Evolutionary conservation across 805 yeast species (phyloP), one percentile per base, ranked within the genome.

Genomic region (Yarrowia sp.): DNA sequence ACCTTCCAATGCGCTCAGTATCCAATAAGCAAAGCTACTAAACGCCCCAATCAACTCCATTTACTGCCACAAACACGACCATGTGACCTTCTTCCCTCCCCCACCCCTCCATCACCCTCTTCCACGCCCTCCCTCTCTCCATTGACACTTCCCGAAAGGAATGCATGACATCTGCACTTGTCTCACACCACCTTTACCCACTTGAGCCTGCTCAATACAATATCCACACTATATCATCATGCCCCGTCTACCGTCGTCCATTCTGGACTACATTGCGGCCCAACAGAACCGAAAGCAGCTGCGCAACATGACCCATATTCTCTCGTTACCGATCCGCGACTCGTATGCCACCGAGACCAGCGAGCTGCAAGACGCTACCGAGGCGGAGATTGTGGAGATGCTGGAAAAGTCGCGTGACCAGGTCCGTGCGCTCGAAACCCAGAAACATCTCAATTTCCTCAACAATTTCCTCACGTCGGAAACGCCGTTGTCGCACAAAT

Each of bases 401-500:
- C 59, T 50, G 45, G 63, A 43, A 16, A 65, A 55, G 12, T 52
- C 66, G 1, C 65, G 52, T 2, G 46, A 59, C 16, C 52, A 59
- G 19, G 52, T 35, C 19, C 64, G 32, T 1, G 42, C 41, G 36
- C 55, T 69, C 22, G 64, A 68, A 40, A 35, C 42, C 7, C 46
- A 55, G 16, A 74, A 43, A 76, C 92, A 89, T 74, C 68, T 75
- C 10, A 70, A 71, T 64, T 89, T 82, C 73, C 76, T 86, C 14
- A 76, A 79, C 22, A 69, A 74, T n/a, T 77, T 86, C 32, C 72
- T 75, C 22, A 52, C 5, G 10, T 5, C 65, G 14, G 42, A 41
- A 2, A 75, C 77, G 11, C 79, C 82, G 16, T 80, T 90, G 36
- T 90, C 92, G 0, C 71, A 78, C 1, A 79, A 77, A 9, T 89